Conservation (phyloP, 139 green algal genomes). For the Chlamydomonas incerta region DNA sequence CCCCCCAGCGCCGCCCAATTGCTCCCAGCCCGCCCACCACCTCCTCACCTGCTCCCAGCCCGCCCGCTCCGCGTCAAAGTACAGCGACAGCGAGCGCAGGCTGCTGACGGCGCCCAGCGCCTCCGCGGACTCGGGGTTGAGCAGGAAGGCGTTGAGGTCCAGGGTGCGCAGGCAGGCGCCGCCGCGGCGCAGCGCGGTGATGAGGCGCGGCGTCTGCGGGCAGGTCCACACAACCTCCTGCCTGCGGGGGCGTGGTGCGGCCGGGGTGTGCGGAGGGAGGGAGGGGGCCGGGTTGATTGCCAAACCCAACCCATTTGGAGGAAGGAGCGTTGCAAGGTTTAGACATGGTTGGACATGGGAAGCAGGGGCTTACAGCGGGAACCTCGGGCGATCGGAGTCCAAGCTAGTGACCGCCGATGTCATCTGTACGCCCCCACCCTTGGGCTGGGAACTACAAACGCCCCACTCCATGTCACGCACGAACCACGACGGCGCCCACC, state of each 20-base stretch:
- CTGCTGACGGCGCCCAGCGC: background rate
- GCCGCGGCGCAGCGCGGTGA: background rate
- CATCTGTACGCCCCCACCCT: no score
- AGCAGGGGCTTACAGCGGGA: no score
- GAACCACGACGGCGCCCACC: no score
- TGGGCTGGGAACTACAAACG: no score
- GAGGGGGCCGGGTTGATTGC: no score
- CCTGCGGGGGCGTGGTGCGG: background rate
- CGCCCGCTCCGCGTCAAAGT: slow-evolving; percentile 23
- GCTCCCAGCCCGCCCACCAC: background rate
- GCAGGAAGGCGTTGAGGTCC: slow-evolving; percentile 28
- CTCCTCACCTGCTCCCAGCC: slow-evolving; percentile 28
- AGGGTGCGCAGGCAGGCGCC: background rate
- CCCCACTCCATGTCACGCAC: no score
- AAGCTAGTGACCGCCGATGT: no score
- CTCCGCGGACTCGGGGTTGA: background rate
- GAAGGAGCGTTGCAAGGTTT: no score
- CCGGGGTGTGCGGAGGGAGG: background rate
- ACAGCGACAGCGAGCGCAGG: slow-evolving; percentile 13
- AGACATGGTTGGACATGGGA: background rate
- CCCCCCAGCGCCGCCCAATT: background rate
- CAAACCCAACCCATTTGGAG: no score
- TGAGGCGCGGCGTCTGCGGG: slow-evolving; percentile 10
- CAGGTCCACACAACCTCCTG: slow-evolving; percentile 41
- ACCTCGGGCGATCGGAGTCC: no score